These are phyloP conservation scores for Brachypodium distachyon DNA, from an alignment of 202 grass and related monocot species.

Conservation along the genomic window DNA sequence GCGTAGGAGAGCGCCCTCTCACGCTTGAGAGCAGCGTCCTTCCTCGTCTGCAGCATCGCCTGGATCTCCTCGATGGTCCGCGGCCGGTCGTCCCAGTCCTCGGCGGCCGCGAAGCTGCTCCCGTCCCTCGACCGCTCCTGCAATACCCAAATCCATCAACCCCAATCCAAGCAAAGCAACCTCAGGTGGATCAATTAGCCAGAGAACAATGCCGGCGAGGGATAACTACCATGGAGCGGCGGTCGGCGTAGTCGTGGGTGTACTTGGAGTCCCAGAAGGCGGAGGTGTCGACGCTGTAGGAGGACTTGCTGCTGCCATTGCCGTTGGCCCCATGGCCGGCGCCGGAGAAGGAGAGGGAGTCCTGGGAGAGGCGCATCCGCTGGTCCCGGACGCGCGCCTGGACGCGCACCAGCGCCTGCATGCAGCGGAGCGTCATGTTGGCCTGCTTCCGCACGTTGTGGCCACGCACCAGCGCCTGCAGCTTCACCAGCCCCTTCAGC, in stretches of 20 bases:
- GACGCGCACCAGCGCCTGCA: conserved; percentile 84
- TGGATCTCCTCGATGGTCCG: conserved; percentile 91
- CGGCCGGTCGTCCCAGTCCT: conserved; percentile 83
- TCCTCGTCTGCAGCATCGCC: conserved; percentile 66
- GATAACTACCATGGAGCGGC: conserved; percentile 76
- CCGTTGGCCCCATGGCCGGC: conserved; percentile 40
- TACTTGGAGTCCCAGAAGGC: conserved; percentile 70
- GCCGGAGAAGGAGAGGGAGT: conserved; percentile 10
- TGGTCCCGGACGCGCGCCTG: conserved; percentile 83
- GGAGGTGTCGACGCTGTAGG: conserved; percentile 77
- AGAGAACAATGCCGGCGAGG: no score
- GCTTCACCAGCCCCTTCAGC: conserved; percentile 79
- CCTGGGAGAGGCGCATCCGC: conserved; percentile 64
- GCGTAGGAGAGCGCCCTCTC: conserved; percentile 88
- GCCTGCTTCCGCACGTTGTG: conserved; percentile 97
- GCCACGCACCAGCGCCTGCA: conserved; percentile 86
- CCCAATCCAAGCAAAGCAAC: no score
- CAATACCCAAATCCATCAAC: background rate
- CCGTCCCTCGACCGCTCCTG: conserved; percentile 73
- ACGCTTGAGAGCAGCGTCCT: conserved; percentile 79
- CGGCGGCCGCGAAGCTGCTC: conserved; percentile 67
- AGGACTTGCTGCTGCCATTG: conserved; percentile 70
- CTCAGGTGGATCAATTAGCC: no score
- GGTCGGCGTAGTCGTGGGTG: conserved; percentile 65
- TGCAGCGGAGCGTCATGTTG: conserved; percentile 89